phyloP scores from a whole-genome alignment of 495 filamentous ascomycete genomes.

The Talaromyces ruber region DNA sequence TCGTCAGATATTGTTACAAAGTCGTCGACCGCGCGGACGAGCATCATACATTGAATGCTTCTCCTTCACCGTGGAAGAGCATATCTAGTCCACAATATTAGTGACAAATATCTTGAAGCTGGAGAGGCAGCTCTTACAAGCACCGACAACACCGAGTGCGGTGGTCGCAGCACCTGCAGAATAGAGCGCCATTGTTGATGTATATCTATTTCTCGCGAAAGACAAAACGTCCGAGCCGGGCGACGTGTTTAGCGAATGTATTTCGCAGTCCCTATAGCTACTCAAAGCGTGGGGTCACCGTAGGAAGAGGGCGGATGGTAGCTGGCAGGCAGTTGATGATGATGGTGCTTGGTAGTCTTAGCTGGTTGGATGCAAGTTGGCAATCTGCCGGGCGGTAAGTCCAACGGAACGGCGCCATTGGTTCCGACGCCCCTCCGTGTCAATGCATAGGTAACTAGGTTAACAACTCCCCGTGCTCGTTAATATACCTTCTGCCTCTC shows the following conservation, averaged over 20 bases:
- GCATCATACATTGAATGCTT: slow-evolving; percentile 82
- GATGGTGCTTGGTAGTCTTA: background rate
- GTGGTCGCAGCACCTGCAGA: slow-evolving; percentile 59
- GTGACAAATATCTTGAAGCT: slow-evolving; percentile 10
- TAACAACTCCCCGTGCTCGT: background rate
- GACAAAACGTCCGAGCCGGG: background rate
- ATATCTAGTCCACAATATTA: slow-evolving; percentile 62
- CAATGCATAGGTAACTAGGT: background rate
- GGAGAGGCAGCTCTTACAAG: slow-evolving; percentile 54
- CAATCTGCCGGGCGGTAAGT: slow-evolving; percentile 6
- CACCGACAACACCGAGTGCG: slow-evolving; percentile 72
- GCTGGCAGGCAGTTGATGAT: slow-evolving; percentile 17
- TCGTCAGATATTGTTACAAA: background rate
- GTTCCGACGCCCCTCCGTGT: background rate
- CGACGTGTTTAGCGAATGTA: background rate
- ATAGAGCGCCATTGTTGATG: slow-evolving; percentile 51
- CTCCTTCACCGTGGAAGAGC: slow-evolving; percentile 93
- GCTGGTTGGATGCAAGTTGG: background rate
- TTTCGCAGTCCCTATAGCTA: background rate
- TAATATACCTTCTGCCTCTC: background rate
- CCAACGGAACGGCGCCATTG: background rate
- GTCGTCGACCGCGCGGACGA: background rate
- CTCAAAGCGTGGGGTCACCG: background rate
- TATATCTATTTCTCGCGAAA: background rate
- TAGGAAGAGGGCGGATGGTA: background rate